phyloP scores from a whole-genome alignment of 139 green algal species.

The Yamagishiella unicocca region DNA sequence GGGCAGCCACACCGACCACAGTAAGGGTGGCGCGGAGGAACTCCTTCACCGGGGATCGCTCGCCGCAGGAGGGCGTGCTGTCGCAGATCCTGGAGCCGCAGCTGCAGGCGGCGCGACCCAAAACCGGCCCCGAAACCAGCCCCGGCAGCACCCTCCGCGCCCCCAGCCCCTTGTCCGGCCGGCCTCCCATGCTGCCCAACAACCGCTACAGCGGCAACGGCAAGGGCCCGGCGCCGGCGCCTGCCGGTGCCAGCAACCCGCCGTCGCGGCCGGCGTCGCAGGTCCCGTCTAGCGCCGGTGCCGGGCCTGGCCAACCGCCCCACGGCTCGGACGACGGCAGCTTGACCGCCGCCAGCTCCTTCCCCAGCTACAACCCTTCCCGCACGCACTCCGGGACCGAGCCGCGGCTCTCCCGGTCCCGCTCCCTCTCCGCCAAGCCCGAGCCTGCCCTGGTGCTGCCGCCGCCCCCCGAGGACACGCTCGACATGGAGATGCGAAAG shows the following conservation, averaged over 20 bases:
- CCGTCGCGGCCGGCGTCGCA: neutral
- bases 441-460: neutral
- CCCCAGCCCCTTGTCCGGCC: neutral
- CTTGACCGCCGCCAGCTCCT: neutral
- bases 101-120: neutral
- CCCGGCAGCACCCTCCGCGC: neutral
- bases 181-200: constrained; percentile 37
- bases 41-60: constrained; percentile 28
- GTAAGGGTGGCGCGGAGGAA: neutral
- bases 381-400: neutral
- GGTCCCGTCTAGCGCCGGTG: neutral
- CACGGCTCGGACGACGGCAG: constrained; percentile 1
- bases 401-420: neutral
- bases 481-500: constrained; percentile 23
- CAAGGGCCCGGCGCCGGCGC: neutral
- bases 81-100: neutral
- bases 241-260: neutral
- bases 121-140: neutral
- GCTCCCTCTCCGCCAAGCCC: neutral
- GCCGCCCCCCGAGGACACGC: constrained; percentile 16
- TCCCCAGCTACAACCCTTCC: constrained; percentile 32
- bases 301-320: no score
- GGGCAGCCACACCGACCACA: neutral
- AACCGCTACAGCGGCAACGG: constrained; percentile 36
- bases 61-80: constrained; percentile 18